Base-by-base conservation (phyloP, 1,284 basidiomycete species). In the Sphagnurus paluster region DNA sequence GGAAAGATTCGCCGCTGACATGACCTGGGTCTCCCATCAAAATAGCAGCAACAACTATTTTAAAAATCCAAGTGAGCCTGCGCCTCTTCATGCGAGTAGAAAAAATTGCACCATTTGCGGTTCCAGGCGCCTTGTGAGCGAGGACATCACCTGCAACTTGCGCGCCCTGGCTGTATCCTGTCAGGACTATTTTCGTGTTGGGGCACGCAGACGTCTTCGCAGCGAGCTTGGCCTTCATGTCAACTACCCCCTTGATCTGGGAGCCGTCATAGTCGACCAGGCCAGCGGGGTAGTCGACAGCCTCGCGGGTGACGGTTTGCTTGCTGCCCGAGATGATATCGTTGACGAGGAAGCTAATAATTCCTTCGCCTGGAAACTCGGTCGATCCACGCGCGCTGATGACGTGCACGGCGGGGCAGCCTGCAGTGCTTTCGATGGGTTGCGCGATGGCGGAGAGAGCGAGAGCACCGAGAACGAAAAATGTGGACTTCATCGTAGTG, bases 131-230 rank as follows among this genome's bases (percentile, higher is more conserved):
- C 54, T 33, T 53, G 32, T n/a, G 48, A 54, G 46, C 60, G 52
- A 20, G 60, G 45, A 30, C 56, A 34, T 63, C 60, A 13, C 60
- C 59, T 42, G 59, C 52, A 23, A 62, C 50, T 37, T 61, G 60
- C 2, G 58, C 60, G 13, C 58, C 60, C 47, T 63, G 62, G 19
- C 60, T 62, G 30, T 62, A 63, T 21, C 62, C 60, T 45, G 62
- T 58, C 5, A 63, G 52, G 4, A 63, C 60, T 33, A 63, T 62
- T 48, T 62, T 63, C 36, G 61, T 61, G 34, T 52, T 46, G 2
- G 62, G 62, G 39, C 62, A 63, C 16, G 51, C 44, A 17, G 46
- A 44, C 21, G 52, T 57, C 46, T 60, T 56, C 39, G 54, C 55
- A 7, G 53, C 56, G 32, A 62, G 49, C 13, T 54, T 29, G 13